Conservation (phyloP, 345 rosid species). For the Melaleuca alternifolia region DNA sequence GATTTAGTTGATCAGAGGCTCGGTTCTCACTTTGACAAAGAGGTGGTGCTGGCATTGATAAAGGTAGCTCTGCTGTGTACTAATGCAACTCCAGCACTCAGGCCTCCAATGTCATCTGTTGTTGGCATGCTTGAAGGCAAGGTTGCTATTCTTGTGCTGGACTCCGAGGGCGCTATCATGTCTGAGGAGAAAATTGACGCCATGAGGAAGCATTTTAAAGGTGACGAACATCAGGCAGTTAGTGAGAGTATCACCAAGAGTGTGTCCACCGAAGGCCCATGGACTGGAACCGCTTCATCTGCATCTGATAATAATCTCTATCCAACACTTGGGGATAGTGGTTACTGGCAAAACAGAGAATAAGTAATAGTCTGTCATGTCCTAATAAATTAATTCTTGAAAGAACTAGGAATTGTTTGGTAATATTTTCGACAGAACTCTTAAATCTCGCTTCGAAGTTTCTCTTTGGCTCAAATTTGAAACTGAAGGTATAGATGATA, state of each 20-base stretch:
- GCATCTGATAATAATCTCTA: slow-evolving; percentile 15
- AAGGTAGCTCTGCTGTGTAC: slow-evolving; percentile 13
- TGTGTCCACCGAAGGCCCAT: slow-evolving; percentile 5
- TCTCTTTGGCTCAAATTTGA: no score
- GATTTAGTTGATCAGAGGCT: slow-evolving; percentile 11
- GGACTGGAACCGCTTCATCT: slow-evolving; percentile 2
- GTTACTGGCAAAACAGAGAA: background rate
- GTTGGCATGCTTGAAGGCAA: slow-evolving; percentile 19
- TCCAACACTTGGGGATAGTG: background rate
- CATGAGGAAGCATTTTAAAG: slow-evolving; percentile 19
- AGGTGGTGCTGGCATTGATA: background rate
- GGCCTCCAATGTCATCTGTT: slow-evolving; percentile 16
- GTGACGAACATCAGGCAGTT: background rate
- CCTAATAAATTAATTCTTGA: background rate
- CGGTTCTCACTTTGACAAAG: slow-evolving; percentile 1
- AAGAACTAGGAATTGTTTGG: background rate
- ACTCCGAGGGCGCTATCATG: background rate
- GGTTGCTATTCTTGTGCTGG: background rate
- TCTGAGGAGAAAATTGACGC: slow-evolving; percentile 2
- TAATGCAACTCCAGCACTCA: background rate
- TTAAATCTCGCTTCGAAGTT: no score
- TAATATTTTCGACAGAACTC: no score
- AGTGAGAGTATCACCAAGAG: background rate
- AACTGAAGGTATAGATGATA: no score
- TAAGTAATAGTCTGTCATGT: background rate